Evolutionary conservation across 345 rosid genomes (phyloP).

Genomic region (Durio zibethinus): DNA sequence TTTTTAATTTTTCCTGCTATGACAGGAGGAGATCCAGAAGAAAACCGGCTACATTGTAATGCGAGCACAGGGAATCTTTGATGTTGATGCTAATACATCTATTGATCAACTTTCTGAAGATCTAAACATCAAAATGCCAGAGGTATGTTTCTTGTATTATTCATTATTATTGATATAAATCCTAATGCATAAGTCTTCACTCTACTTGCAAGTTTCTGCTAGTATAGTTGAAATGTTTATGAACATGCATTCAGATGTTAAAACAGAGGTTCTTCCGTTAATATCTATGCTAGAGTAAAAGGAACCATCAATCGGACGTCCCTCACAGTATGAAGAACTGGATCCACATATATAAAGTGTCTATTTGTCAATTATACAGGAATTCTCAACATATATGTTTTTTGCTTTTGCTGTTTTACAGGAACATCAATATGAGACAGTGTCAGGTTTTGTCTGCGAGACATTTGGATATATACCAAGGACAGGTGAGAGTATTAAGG

Average conservation of each 20-base stretch:
- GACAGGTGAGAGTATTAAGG: slow-evolving; percentile 86
- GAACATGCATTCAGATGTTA: background rate
- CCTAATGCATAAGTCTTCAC: background rate
- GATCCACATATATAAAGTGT: background rate
- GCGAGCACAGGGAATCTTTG: slow-evolving; percentile 93
- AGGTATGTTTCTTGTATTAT: slow-evolving; percentile 45
- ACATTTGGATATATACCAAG: slow-evolving; percentile 97
- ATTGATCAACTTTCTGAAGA: slow-evolving; percentile 97
- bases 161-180: background rate
- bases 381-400: background rate
- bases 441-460: slow-evolving; percentile 92
- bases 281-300: background rate
- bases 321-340: background rate
- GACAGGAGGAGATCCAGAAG: slow-evolving; percentile 97
- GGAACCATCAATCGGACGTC: background rate
- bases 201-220: background rate
- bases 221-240: background rate
- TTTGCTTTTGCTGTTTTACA: slow-evolving; percentile 27
- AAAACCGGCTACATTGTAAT: slow-evolving; percentile 95
- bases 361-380: background rate
- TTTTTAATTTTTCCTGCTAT: slow-evolving; percentile 16
- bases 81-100: slow-evolving; percentile 96
- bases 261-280: background rate
- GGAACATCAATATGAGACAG: slow-evolving; percentile 98
- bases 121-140: slow-evolving; percentile 90